Percentiles rank a stretch among this genome's conserved stretches.
Conservation (phyloP, 192 early-diverging fungal species). For the Coemansia reversa region DNA sequence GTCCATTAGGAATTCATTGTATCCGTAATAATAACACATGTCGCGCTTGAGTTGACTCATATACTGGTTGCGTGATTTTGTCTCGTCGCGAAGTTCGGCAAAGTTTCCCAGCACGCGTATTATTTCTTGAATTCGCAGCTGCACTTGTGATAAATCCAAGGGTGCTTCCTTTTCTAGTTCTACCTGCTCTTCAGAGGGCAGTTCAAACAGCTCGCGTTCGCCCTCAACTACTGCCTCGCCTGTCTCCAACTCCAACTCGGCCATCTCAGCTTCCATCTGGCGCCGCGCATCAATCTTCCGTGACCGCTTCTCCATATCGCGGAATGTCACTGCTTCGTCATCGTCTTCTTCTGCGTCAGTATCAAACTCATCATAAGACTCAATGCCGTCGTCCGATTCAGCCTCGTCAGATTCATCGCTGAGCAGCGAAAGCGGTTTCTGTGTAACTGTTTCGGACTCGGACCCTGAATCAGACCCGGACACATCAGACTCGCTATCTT, state of each 20-base stretch:
- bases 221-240: conserved; percentile 57
- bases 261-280: conserved; percentile 64
- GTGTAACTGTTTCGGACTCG: conserved; percentile 11
- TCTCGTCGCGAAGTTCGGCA: conserved; percentile 72
- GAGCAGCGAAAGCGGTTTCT: conserved; percentile 22
- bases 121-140: conserved; percentile 88
- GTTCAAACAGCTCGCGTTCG: conserved; percentile 47
- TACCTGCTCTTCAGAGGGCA: conserved; percentile 67
- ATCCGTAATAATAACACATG: conserved; percentile 91
- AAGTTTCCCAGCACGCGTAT: conserved; percentile 90
- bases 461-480: too few species aligned
- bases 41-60: conserved; percentile 86
- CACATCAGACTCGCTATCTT: conserved; percentile 50
- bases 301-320: conserved; percentile 75
- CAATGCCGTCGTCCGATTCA: conserved; percentile 25
- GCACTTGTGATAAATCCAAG: conserved; percentile 72
- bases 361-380: conserved; percentile 54
- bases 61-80: conserved; percentile 77
- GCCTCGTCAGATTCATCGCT: conserved; percentile 42
- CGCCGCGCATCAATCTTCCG: conserved; percentile 56
- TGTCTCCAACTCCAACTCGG: conserved; percentile 67
- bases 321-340: conserved; percentile 33
- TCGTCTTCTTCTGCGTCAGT: conserved; percentile 33
- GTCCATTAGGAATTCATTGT: conserved; percentile 86
- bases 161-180: conserved; percentile 63